Percentiles rank a stretch among this genome's conserved stretches.
Conservation (phyloP, 306 rosid species). For the Mucuna pruriens region DNA sequence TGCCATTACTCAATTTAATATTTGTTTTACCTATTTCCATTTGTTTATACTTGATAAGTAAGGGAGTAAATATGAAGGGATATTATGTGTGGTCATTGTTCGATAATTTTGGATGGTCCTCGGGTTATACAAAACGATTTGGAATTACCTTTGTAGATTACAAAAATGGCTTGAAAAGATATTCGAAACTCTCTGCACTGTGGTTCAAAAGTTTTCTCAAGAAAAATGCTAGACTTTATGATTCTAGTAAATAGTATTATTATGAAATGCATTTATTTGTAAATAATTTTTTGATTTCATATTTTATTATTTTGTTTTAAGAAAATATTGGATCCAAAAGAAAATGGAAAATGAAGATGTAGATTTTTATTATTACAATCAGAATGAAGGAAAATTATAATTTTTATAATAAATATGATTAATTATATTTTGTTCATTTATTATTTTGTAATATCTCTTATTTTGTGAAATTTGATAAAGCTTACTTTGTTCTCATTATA, state of each 20-base stretch:
- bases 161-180: slow-evolving; percentile 38
- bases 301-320: too few species aligned
- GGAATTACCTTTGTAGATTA: slow-evolving; percentile 54
- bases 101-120: slow-evolving; percentile 60
- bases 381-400: background rate
- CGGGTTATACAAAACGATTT: slow-evolving; percentile 49
- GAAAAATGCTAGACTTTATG: background rate
- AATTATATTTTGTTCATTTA: too few species aligned
- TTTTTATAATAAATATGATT: too few species aligned
- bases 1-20: background rate
- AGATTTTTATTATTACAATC: too few species aligned
- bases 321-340: too few species aligned
- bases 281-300: too few species aligned
- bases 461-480: background rate
- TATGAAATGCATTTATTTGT: too few species aligned
- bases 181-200: slow-evolving; percentile 45
- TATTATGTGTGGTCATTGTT: slow-evolving; percentile 30
- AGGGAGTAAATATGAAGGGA: slow-evolving; percentile 57
- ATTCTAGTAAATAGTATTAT: too few species aligned
- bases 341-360: too few species aligned
- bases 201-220: slow-evolving; percentile 52
- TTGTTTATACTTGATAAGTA: slow-evolving; percentile 6
- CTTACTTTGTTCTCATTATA: background rate
- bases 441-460: too few species aligned
- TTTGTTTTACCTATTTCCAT: background rate